A percentile compares a stretch with the other conserved stretches of the same genome.
Evolutionary conservation across 345 rosid species (phyloP).

Genomic region (Lenwebbia sp.): DNA sequence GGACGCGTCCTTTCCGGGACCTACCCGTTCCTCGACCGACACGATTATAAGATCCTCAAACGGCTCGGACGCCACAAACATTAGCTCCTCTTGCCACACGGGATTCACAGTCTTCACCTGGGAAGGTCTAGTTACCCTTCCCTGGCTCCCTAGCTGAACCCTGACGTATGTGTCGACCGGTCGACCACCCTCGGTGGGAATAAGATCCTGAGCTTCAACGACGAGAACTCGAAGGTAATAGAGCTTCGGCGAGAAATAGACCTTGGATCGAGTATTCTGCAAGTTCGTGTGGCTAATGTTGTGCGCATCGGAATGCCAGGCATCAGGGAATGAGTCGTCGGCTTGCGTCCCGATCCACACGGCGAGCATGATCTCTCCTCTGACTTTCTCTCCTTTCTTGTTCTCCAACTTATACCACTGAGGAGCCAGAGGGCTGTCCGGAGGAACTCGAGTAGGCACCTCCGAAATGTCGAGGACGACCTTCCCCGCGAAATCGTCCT

Average conservation of each 20-base stretch:
- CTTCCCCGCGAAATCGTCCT: constrained; percentile 33
- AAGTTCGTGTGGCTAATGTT: constrained; percentile 16
- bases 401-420: constrained; percentile 35
- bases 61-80: constrained; percentile 49
- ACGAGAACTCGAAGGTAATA: constrained; percentile 37
- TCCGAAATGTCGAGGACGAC: constrained; percentile 23
- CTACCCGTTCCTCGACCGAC: constrained; percentile 20
- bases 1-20: constrained; percentile 21
- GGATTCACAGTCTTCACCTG: constrained; percentile 25
- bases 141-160: constrained; percentile 27
- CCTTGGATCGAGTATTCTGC: constrained; percentile 38
- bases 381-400: constrained; percentile 13
- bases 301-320: constrained; percentile 52
- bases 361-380: constrained; percentile 34
- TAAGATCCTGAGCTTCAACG: constrained; percentile 41
- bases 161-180: constrained; percentile 26
- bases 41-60: constrained; percentile 32
- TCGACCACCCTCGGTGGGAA: constrained; percentile 21
- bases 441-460: constrained; percentile 36
- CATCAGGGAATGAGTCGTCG: constrained; percentile 40
- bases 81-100: constrained; percentile 37
- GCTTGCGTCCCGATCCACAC: constrained; percentile 55
- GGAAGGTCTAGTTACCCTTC: constrained; percentile 14
- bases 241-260: constrained; percentile 40
- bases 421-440: constrained; percentile 48